Percentiles rank a stretch among this genome's conserved stretches.
phyloP scores from a whole-genome alignment of 305 asterid species.

The Fraxinus latifolia region DNA sequence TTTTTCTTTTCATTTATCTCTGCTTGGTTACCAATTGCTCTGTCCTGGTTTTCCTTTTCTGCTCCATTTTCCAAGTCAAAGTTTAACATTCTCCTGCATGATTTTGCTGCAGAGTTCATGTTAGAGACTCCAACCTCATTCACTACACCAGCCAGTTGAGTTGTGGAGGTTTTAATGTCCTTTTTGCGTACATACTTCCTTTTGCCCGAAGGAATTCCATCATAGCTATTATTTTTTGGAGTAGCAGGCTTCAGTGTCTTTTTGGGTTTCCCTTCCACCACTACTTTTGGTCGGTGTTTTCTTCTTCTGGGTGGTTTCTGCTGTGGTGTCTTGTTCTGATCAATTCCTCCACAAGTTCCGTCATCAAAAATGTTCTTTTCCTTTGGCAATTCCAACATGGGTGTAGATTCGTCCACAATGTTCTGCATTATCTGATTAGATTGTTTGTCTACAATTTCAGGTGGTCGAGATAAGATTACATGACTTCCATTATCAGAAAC shows the following conservation, averaged over 20 bases:
- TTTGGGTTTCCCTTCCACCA: constrained; percentile 70
- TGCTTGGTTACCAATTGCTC: constrained; percentile 30
- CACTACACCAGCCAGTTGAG: constrained; percentile 31
- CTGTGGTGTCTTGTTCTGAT: constrained; percentile 68
- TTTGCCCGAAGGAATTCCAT: constrained; percentile 45
- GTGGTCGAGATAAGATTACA: constrained; percentile 24
- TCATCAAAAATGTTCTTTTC: constrained; percentile 32
- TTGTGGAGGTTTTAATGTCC: constrained; percentile 36
- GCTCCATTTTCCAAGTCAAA: constrained; percentile 45
- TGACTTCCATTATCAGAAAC: constrained; percentile 33
- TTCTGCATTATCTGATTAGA: constrained; percentile 29
- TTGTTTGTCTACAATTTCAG: constrained; percentile 33
- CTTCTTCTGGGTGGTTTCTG: constrained; percentile 61
- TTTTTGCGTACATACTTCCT: constrained; percentile 59
- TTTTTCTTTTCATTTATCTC: constrained; percentile 33
- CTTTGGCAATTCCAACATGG: constrained; percentile 26
- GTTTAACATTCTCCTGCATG: constrained; percentile 61
- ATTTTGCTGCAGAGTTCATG: constrained; percentile 35
- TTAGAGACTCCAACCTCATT: constrained; percentile 33
- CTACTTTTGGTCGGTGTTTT: constrained; percentile 85
- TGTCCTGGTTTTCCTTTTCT: constrained; percentile 32
- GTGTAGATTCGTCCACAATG: constrained; percentile 31
- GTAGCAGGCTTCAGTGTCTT: constrained; percentile 51
- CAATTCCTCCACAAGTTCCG: constrained; percentile 45
- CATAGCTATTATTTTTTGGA: constrained; percentile 26